Conservation (phyloP, 192 early-diverging fungal genomes). For the Mortierella hygrophila region DNA sequence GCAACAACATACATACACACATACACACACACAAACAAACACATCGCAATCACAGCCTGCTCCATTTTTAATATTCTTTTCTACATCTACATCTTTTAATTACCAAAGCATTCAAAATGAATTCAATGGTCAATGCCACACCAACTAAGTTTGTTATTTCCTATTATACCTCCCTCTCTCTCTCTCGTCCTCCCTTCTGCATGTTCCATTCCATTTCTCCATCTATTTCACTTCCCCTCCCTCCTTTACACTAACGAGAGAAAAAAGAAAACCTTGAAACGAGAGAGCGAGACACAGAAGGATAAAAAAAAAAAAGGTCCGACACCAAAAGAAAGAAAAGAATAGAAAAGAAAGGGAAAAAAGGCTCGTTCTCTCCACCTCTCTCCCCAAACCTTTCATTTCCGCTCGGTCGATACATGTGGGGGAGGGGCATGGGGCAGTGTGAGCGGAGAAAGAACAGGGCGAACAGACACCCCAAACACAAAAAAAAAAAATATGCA, state of each 20-base stretch:
- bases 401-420: constrained; percentile 17
- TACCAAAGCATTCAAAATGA: background rate
- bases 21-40: background rate
- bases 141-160: background rate
- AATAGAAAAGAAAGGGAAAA: background rate
- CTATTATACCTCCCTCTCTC: no score
- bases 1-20: background rate
- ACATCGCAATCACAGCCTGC: background rate
- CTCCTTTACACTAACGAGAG: background rate
- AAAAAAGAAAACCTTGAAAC: background rate
- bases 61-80: background rate
- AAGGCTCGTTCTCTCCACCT: background rate
- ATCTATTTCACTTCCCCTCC: background rate
- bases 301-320: background rate
- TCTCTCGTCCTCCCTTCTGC: background rate
- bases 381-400: constrained; percentile 6
- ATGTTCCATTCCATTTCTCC: background rate
- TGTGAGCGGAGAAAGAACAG: background rate
- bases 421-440: constrained; percentile 8
- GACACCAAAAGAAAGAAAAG: background rate
- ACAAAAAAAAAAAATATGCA: background rate
- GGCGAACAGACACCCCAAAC: background rate
- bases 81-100: background rate
- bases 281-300: background rate
- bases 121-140: background rate